Evolutionary conservation across 176 grass and related monocot species (phyloP).

Genomic region (Neostapfia colusana): DNA sequence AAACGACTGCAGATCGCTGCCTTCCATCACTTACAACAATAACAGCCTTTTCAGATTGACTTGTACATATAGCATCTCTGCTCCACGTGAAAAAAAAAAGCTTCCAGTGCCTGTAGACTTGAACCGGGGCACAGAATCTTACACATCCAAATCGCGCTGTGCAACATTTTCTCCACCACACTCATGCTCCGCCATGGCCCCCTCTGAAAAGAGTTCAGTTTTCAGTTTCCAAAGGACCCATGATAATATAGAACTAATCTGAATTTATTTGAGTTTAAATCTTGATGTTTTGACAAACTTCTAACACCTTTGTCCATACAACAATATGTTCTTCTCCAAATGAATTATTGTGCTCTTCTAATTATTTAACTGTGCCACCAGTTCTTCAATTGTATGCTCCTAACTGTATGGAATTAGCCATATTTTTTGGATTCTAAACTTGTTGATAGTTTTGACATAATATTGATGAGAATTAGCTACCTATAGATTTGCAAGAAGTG

Average conservation of each 20-base stretch:
- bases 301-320: not conserved
- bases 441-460: not conserved
- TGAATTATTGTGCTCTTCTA: not conserved
- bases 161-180: no score
- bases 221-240: no score
- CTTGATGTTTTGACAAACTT: not conserved
- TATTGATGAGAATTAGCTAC: not conserved
- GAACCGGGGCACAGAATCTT: no score
- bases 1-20: no score
- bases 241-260: not conserved
- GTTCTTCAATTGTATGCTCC: not conserved
- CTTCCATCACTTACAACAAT: no score
- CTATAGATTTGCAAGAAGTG: constrained; percentile 9
- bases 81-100: no score
- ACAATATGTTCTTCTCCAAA: not conserved
- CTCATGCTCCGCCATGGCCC: no score
- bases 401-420: not conserved
- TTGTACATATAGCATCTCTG: no score
- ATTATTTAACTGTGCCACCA: not conserved
- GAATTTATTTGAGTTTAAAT: not conserved
- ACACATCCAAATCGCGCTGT: no score
- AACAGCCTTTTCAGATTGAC: no score
- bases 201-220: no score
- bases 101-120: no score
- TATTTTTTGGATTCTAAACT: not conserved